Conservation (phyloP, 371 early-diverging fungal genomes). For the Encephalitozoon cuniculi region DNA sequence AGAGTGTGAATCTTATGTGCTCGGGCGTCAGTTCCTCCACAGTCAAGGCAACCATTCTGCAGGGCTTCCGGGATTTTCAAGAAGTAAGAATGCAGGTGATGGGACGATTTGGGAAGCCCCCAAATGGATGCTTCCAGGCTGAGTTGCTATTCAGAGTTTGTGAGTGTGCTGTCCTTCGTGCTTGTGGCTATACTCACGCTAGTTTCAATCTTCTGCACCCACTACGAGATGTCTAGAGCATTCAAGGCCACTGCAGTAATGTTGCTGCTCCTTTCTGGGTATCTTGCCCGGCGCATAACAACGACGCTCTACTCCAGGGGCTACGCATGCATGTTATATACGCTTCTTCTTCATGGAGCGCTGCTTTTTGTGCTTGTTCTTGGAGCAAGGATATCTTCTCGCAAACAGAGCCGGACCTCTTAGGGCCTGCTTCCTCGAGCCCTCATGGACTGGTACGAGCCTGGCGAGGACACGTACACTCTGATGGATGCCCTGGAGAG, state of each 20-base stretch:
- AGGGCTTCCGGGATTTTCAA: not conserved
- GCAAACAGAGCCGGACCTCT: not conserved
- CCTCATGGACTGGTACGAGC: constrained; percentile 46
- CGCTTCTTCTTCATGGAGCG: not conserved
- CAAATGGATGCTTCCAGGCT: not conserved
- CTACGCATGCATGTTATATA: not conserved
- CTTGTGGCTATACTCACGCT: not conserved
- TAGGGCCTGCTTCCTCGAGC: not conserved
- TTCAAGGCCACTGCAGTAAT: not conserved
- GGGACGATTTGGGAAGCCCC: not conserved
- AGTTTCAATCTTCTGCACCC: not conserved
- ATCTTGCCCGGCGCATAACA: not conserved
- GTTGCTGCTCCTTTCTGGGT: not conserved
- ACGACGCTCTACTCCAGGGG: not conserved
- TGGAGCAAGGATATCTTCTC: not conserved
- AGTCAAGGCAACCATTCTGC: not conserved
- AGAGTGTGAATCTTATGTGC: constrained; percentile 61
- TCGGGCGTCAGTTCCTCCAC: constrained; percentile 18
- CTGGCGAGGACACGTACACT: constrained; percentile 53
- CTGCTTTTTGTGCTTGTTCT: not conserved
- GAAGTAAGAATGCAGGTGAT: not conserved
- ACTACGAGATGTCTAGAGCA: not conserved
- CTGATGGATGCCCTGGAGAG: constrained; percentile 36
- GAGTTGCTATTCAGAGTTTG: not conserved
- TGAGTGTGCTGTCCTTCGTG: not conserved